Base-by-base conservation (phyloP, 495 filamentous ascomycete genomes). In the Neohortaea acidophila region DNA sequence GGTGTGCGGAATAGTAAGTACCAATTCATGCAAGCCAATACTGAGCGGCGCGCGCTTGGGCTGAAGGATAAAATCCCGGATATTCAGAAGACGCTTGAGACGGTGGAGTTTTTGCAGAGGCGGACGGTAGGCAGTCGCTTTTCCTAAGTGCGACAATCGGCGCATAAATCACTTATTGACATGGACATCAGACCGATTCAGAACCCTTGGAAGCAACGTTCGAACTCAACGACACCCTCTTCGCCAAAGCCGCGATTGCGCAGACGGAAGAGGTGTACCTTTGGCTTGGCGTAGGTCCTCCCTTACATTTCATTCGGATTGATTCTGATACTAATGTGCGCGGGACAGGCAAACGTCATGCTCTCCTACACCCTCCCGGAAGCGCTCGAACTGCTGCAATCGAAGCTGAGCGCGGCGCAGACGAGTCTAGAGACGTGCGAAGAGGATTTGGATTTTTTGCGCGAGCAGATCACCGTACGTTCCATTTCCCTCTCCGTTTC, bases 21-120 rank as follows among this genome's bases (percentile, higher is more conserved):
- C 64, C 91, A 96, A 59, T 97, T 94, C 63, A 97, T 97, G 89
- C 84, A 96, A 65, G 68, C 78, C 50, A 96, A 94, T 62, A 81
- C 82, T 19, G 76, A 87, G 51, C 67, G 81, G 33, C 74, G 89
- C 32, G 76, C 77, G n/a, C 68, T 67, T 9, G 84, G 85, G 12
- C 62, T 96, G 30, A 80, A 75, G 55, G 89, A 94, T 48, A 97
- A 94, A 68, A 80, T 96, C 51, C 89, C 89, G 0, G 89, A 97
- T 57, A 94, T 97, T 49, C 75, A 80, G 47, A 96, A 94, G 68
- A 94, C 91, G n/a, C 60, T 96, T 46, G 91, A 96, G 23, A 93
- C 82, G 29, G 87, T 94, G 15, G 63, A 62, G 33, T 97, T 96
- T 47, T 56, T 97, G 39, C 73, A 81, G 61, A 60, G 65, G 20